These are phyloP conservation scores for Alternaria burnsii DNA, from an alignment of 2,329 filamentous ascomycete genomes.

Conservation along the genomic window DNA sequence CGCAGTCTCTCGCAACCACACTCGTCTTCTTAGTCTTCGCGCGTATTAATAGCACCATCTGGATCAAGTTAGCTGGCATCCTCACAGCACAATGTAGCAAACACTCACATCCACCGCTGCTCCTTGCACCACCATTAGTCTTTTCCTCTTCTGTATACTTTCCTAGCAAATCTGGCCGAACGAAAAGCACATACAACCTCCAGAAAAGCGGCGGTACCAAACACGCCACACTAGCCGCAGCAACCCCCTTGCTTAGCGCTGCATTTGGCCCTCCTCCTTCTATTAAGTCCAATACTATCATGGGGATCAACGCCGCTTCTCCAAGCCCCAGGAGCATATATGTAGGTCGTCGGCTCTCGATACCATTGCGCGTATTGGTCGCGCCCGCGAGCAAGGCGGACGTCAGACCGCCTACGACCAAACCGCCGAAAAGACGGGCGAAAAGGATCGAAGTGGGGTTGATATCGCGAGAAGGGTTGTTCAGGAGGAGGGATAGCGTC, in stretches of 20 bases:
- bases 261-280: slow-evolving; percentile 25
- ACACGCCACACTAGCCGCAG: slow-evolving; percentile 24
- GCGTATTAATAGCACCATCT: slow-evolving; percentile 14
- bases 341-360: slow-evolving; percentile 34
- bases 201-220: slow-evolving; percentile 33
- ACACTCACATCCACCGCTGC: slow-evolving; percentile 14
- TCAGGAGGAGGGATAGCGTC: slow-evolving; percentile 32
- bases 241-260: slow-evolving; percentile 31
- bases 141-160: slow-evolving; percentile 24
- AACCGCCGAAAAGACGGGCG: slow-evolving; percentile 33
- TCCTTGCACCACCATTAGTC: neutral
- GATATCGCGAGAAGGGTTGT: slow-evolving; percentile 27
- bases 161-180: slow-evolving; percentile 35
- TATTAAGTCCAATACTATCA: slow-evolving; percentile 29
- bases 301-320: slow-evolving; percentile 31
- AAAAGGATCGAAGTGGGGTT: slow-evolving; percentile 36
- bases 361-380: slow-evolving; percentile 35
- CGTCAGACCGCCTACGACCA: slow-evolving; percentile 36
- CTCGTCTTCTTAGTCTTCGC: slow-evolving; percentile 2
- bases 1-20: too few species aligned
- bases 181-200: slow-evolving; percentile 34
- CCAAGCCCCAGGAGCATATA: slow-evolving; percentile 35
- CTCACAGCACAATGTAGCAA: neutral
- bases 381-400: slow-evolving; percentile 33
- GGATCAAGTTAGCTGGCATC: neutral